These are phyloP conservation scores for Vinca major DNA, from an alignment of 305 asterid genomes.

Conservation along the genomic window DNA sequence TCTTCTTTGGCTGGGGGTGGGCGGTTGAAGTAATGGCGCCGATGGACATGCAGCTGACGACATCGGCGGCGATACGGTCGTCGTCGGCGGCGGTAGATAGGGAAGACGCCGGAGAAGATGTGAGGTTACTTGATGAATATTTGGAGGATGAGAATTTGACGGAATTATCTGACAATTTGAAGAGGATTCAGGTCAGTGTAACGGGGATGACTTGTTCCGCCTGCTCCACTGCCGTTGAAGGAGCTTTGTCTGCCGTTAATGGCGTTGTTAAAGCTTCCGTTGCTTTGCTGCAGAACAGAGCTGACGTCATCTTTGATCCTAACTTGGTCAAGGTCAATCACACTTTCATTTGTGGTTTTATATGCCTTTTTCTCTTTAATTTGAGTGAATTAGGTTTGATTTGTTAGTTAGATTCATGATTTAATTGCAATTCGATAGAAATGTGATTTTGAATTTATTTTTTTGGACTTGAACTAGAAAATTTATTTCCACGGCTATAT, in stretches of 20 bases:
- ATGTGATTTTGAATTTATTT: not conserved
- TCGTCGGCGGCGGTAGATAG: constrained; percentile 11
- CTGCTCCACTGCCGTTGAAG: constrained; percentile 87
- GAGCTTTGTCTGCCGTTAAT: constrained; percentile 51
- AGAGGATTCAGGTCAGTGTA: constrained; percentile 68
- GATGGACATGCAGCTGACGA: constrained; percentile 61
- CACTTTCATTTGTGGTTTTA: not conserved
- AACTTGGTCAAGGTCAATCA: constrained; percentile 47
- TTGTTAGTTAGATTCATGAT: not conserved
- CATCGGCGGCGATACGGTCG: constrained; percentile 17
- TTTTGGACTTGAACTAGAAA: not conserved
- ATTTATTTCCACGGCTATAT: constrained; percentile 1
- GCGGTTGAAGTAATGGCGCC: constrained; percentile 42
- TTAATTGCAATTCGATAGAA: not conserved
- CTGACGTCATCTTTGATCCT: constrained; percentile 73
- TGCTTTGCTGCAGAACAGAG: constrained; percentile 88
- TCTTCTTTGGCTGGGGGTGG: constrained; percentile 12
- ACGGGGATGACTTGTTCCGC: constrained; percentile 99
- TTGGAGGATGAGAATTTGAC: constrained; percentile 36
- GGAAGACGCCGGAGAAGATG: constrained; percentile 48
- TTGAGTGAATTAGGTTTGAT: not conserved
- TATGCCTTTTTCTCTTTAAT: not conserved
- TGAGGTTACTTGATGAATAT: constrained; percentile 46
- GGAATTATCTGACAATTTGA: constrained; percentile 29
- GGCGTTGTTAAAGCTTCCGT: constrained; percentile 90